Conservation (phyloP, 164 flowering plant species). For the Echeveria elegans region DNA sequence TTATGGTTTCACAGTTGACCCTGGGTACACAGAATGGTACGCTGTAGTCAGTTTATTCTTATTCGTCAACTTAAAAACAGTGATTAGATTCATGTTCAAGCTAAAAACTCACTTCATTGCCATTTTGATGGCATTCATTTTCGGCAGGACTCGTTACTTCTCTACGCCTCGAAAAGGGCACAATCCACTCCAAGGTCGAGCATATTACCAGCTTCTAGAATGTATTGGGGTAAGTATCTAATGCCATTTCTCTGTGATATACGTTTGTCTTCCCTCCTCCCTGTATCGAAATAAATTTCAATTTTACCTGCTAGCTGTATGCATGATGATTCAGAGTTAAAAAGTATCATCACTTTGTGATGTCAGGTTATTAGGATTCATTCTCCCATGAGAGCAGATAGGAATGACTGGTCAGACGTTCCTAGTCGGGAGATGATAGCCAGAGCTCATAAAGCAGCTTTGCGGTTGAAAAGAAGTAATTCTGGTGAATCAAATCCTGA, state of each 20-base stretch:
- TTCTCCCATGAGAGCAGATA: constrained; percentile 87
- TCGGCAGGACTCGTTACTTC: constrained; percentile 85
- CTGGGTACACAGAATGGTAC: constrained; percentile 98
- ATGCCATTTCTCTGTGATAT: background rate
- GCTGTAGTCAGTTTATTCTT: constrained; percentile 11
- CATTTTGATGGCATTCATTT: background rate
- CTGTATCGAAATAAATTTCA: no score
- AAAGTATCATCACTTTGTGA: background rate
- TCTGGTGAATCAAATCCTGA: constrained; percentile 17
- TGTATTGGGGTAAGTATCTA: constrained; percentile 79
- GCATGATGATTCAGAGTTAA: no score
- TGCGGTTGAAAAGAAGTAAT: constrained; percentile 52
- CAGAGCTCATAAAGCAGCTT: constrained; percentile 76
- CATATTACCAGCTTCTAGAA: constrained; percentile 92
- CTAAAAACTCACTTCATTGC: background rate
- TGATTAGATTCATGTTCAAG: background rate
- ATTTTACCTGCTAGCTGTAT: no score
- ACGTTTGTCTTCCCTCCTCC: background rate
- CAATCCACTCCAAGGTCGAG: constrained; percentile 97
- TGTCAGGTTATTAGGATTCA: constrained; percentile 87
- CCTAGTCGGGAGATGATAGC: constrained; percentile 68
- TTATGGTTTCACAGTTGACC: constrained; percentile 99
- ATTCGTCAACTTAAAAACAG: background rate
- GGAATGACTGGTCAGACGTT: constrained; percentile 86
- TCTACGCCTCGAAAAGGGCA: constrained; percentile 88